Conservation (phyloP, 2,329 filamentous ascomycete species). For the Plectosphaerella cucumerina region DNA sequence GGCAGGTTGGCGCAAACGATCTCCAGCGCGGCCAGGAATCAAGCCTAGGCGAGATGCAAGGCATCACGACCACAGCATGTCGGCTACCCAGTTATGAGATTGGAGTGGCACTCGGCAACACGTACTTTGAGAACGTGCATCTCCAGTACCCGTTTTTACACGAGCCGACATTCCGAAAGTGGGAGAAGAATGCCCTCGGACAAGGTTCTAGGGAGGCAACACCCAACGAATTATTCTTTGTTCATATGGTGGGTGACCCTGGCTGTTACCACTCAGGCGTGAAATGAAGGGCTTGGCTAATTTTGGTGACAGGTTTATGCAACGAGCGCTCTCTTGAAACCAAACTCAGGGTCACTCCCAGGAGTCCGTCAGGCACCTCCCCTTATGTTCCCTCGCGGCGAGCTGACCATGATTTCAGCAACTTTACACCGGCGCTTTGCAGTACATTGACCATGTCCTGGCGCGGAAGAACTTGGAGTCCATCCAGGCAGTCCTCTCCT, state of each 20-base stretch:
- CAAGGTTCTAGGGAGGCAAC: not conserved
- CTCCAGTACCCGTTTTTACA: slow-evolving; percentile 32
- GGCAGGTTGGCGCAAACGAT: not conserved
- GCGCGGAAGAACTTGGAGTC: slow-evolving; percentile 18
- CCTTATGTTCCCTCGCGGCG: not conserved
- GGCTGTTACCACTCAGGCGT: no score
- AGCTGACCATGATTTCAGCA: slow-evolving; percentile 1
- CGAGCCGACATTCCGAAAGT: slow-evolving; percentile 23
- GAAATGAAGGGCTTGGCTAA: no score
- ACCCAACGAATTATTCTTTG: slow-evolving; percentile 14
- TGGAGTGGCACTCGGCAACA: slow-evolving; percentile 14
- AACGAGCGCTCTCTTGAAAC: slow-evolving; percentile 7
- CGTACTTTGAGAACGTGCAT: slow-evolving; percentile 32
- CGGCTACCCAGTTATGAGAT: slow-evolving; percentile 1
- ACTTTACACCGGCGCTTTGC: slow-evolving; percentile 15
- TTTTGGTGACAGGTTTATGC: slow-evolving; percentile 10
- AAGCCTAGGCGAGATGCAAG: not conserved
- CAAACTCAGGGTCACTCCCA: not conserved
- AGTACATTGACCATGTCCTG: slow-evolving; percentile 11
- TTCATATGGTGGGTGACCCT: slow-evolving; percentile 15
- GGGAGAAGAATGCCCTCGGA: slow-evolving; percentile 18
- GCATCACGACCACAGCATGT: not conserved
- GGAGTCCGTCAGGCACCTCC: no score
- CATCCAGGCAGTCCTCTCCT: slow-evolving; percentile 23
- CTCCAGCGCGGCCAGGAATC: no score